Percentiles rank a stretch among this genome's conserved stretches.
These are phyloP conservation scores for Geotrichum bryndzae DNA, from an alignment of 1,139 yeast genomes.

Conservation along the genomic window DNA sequence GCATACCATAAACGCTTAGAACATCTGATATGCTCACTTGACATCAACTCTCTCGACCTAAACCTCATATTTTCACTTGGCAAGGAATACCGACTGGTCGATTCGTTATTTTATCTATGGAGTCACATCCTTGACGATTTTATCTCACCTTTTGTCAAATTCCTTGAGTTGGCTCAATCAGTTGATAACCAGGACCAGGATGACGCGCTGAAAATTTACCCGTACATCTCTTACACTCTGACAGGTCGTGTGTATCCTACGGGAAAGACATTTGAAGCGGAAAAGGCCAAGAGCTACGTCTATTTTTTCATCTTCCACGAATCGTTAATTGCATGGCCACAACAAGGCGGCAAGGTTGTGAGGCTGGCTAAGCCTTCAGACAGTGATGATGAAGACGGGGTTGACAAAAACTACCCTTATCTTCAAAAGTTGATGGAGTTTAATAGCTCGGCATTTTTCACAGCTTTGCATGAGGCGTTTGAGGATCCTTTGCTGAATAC, in stretches of 20 bases:
- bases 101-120: slow-evolving; percentile 63
- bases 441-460: slow-evolving; percentile 53
- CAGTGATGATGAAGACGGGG: neutral
- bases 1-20: slow-evolving; percentile 49
- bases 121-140: slow-evolving; percentile 60
- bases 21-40: slow-evolving; percentile 59
- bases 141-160: slow-evolving; percentile 57
- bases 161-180: slow-evolving; percentile 38
- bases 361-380: neutral
- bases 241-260: slow-evolving; percentile 78
- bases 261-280: slow-evolving; percentile 33
- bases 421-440: slow-evolving; percentile 44
- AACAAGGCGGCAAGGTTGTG: slow-evolving; percentile 26
- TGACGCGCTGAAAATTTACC: slow-evolving; percentile 34
- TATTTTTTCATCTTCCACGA: slow-evolving; percentile 54
- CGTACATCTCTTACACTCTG: slow-evolving; percentile 58
- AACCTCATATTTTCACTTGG: slow-evolving; percentile 64
- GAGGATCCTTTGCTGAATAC: slow-evolving; percentile 62
- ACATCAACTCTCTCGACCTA: slow-evolving; percentile 58
- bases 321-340: slow-evolving; percentile 44
- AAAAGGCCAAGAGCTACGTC: slow-evolving; percentile 43
- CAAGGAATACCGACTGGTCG: slow-evolving; percentile 46
- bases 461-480: slow-evolving; percentile 67
- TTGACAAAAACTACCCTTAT: slow-evolving; percentile 42
- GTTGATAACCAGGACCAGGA: slow-evolving; percentile 18